phyloP scores from a whole-genome alignment of 306 rosid genomes.

The Senna tora region DNA sequence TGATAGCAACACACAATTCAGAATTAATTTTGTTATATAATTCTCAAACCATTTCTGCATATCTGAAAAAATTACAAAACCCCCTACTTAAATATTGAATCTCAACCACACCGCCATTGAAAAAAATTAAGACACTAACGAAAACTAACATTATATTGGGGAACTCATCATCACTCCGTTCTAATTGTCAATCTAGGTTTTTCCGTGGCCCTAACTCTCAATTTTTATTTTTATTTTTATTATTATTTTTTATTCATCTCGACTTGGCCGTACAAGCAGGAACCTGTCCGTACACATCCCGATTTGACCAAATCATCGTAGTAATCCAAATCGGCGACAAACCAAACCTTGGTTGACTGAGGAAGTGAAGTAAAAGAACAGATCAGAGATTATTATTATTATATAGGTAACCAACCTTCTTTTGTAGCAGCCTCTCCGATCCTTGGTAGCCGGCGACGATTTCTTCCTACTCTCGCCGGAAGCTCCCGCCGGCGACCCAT shows the following conservation, averaged over 20 bases:
- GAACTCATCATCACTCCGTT: conserved; percentile 1
- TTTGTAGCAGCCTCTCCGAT: conserved; percentile 74
- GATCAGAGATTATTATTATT: conserved; percentile 33
- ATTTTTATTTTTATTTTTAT: no score
- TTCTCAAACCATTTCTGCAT: background rate
- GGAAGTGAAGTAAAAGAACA: background rate
- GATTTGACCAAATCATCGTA: conserved; percentile 6
- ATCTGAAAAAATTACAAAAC: no score
- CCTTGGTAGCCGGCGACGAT: conserved; percentile 36
- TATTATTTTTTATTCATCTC: no score
- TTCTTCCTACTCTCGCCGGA: conserved; percentile 57
- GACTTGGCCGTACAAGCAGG: background rate
- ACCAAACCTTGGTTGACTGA: background rate
- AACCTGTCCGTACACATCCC: conserved; percentile 41
- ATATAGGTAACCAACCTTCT: conserved; percentile 70
- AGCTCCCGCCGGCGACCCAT: conserved; percentile 28
- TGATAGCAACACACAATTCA: background rate
- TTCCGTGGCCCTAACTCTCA: no score
- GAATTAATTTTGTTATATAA: background rate
- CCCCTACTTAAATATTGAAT: background rate
- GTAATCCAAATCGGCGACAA: background rate
- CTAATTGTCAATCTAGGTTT: background rate
- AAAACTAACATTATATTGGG: background rate
- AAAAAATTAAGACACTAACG: background rate
- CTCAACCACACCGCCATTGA: background rate